phyloP scores from a whole-genome alignment of 2,329 filamentous ascomycete species.

The Hortaea werneckii region DNA sequence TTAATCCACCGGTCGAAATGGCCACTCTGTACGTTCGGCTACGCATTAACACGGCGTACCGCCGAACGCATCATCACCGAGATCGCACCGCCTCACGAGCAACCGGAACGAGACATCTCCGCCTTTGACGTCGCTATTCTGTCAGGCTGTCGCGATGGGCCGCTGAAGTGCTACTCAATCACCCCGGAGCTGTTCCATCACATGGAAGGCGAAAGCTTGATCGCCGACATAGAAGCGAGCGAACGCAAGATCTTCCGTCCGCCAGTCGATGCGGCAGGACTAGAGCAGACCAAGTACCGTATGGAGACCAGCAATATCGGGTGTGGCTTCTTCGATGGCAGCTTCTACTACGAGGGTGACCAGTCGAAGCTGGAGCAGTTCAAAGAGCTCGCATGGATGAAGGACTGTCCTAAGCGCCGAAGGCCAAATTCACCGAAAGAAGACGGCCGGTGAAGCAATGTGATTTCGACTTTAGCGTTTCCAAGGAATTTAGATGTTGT shows the following conservation, averaged over 20 bases:
- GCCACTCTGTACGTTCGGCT: constrained; percentile 35
- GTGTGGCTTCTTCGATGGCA: constrained; percentile 32
- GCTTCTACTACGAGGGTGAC: constrained; percentile 27
- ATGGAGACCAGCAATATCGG: constrained; percentile 24
- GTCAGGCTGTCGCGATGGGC: constrained; percentile 26
- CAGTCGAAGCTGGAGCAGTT: constrained; percentile 23
- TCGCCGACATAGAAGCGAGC: constrained; percentile 26
- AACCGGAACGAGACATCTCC: constrained; percentile 18
- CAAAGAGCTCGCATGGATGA: constrained; percentile 13
- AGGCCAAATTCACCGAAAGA: neutral
- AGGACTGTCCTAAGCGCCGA: neutral
- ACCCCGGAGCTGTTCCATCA: constrained; percentile 32
- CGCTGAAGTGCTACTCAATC: constrained; percentile 26
- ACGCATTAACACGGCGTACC: constrained; percentile 31
- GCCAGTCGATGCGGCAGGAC: constrained; percentile 18
- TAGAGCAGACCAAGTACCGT: constrained; percentile 13
- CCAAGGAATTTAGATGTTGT: neutral
- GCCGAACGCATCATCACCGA: constrained; percentile 25
- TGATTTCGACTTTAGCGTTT: neutral
- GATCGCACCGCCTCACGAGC: constrained; percentile 27
- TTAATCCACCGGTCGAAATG: constrained; percentile 32
- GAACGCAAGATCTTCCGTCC: constrained; percentile 9
- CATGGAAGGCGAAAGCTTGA: constrained; percentile 26
- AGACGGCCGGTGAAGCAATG: neutral
- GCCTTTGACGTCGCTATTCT: constrained; percentile 32